These are phyloP conservation scores for Nakataea oryzae DNA, from an alignment of 2,329 filamentous ascomycete species.

Conservation along the genomic window DNA sequence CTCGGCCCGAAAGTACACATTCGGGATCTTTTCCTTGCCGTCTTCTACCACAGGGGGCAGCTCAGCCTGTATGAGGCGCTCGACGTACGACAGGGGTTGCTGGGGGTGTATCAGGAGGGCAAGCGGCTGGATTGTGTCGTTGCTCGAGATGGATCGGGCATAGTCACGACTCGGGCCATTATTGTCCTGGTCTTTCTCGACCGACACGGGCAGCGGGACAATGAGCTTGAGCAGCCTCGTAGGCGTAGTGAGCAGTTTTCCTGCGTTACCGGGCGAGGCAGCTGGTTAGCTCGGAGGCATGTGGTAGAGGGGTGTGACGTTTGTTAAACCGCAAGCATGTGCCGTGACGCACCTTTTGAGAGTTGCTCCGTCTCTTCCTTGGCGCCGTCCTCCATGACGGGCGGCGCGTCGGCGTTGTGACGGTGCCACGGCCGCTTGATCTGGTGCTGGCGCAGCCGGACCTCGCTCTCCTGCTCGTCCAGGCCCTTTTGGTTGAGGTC, in stretches of 20 bases:
- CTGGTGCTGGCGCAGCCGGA: constrained; percentile 41
- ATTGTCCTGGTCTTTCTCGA: constrained; percentile 26
- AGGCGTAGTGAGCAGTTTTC: constrained; percentile 71
- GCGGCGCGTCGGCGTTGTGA: constrained; percentile 39
- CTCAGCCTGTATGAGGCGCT: constrained; percentile 81
- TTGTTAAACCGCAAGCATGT: neutral
- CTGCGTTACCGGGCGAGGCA: constrained; percentile 20
- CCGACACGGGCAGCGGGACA: constrained; percentile 50
- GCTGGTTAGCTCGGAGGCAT: constrained; percentile 1
- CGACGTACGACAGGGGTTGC: constrained; percentile 83
- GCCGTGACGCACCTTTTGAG: constrained; percentile 18
- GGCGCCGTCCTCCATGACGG: constrained; percentile 13
- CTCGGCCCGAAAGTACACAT: constrained; percentile 70
- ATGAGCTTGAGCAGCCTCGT: constrained; percentile 73
- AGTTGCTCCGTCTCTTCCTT: constrained; percentile 12
- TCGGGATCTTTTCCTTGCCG: constrained; percentile 58
- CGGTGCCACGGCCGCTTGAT: constrained; percentile 56
- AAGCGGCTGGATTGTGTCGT: constrained; percentile 59
- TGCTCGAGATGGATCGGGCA: constrained; percentile 21
- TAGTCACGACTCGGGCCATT: constrained; percentile 18
- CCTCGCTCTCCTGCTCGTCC: constrained; percentile 24
- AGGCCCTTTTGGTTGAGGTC: constrained; percentile 20
- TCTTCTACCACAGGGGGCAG: constrained; percentile 59
- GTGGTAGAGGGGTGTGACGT: too few species aligned
- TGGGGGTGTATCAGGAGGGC: constrained; percentile 81